Evolutionary conservation across 768 basidiomycete genomes (phyloP).

Genomic region (Albatrellus ellisii): DNA sequence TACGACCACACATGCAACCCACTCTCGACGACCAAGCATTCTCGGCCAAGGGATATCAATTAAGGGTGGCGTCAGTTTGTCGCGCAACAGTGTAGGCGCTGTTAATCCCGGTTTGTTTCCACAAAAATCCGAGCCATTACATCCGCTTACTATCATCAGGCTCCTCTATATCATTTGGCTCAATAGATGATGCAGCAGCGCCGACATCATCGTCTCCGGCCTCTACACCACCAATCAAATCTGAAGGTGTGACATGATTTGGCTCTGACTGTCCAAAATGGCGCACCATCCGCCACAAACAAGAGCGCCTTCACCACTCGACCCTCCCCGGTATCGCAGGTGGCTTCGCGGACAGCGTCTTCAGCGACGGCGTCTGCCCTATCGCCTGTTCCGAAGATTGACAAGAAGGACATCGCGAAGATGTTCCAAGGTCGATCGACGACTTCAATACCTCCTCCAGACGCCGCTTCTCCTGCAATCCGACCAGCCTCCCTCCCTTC

Average conservation of each 20-base stretch:
- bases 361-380: slow-evolving; percentile 14
- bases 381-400: slow-evolving; percentile 20
- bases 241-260: no score
- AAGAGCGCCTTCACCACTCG: slow-evolving; percentile 10
- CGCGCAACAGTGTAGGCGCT: no score
- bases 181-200: no score
- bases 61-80: no score
- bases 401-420: slow-evolving; percentile 36
- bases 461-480: slow-evolving; percentile 27
- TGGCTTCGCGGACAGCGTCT: slow-evolving; percentile 17
- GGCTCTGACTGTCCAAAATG: no score
- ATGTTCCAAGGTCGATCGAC: slow-evolving; percentile 42
- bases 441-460: slow-evolving; percentile 10
- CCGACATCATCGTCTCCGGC: no score
- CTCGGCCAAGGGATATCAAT: no score
- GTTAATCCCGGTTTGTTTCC: no score
- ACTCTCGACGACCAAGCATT: slow-evolving; percentile 28
- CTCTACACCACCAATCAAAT: no score
- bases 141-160: no score
- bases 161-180: no score
- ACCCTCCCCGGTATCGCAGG: slow-evolving; percentile 18
- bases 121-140: no score
- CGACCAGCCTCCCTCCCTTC: slow-evolving; percentile 36
- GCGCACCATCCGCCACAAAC: slow-evolving; percentile 7
- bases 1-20: slow-evolving; percentile 25